Evolutionary conservation across 805 yeast genomes (phyloP).

Genomic region (Nakazawaea ernobii): DNA sequence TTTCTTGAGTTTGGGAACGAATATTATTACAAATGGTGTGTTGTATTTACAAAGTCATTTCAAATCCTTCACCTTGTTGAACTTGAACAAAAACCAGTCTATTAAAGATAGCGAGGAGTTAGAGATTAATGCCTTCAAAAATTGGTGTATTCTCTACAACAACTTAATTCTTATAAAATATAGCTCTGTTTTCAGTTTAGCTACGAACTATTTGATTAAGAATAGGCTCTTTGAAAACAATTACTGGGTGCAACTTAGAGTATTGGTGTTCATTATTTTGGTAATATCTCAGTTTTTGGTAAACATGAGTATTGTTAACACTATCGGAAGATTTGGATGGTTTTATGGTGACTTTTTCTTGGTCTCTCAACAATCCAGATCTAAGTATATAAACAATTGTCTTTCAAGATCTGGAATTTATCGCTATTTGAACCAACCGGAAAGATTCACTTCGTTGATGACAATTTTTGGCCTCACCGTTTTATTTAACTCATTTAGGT

Average conservation of each 20-base stretch:
- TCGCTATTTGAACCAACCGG: conserved; percentile 78
- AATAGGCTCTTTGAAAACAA: conserved; percentile 20
- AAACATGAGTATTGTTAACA: conserved; percentile 57
- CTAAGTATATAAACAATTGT: conserved; percentile 11
- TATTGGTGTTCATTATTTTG: conserved; percentile 54
- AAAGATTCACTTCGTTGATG: conserved; percentile 69
- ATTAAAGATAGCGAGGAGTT: conserved; percentile 8
- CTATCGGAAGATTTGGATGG: conserved; percentile 86
- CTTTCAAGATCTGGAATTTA: conserved; percentile 77
- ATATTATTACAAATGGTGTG: conserved; percentile 42
- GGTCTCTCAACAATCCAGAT: conserved; percentile 36
- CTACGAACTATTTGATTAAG: conserved; percentile 12
- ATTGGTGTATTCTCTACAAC: conserved; percentile 63
- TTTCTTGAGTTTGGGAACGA: conserved; percentile 42
- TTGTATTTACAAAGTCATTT: conserved; percentile 53
- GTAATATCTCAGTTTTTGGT: conserved; percentile 64
- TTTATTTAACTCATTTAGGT: conserved; percentile 47
- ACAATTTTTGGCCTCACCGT: conserved; percentile 73
- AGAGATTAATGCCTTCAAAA: conserved; percentile 44
- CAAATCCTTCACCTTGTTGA: conserved; percentile 54
- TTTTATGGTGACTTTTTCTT: conserved; percentile 82
- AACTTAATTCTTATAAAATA: conserved; percentile 12
- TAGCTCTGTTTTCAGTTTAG: conserved; percentile 11
- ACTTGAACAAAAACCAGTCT: conserved; percentile 58
- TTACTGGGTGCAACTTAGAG: conserved; percentile 42